Evolutionary conservation across 1,284 basidiomycete species (phyloP).

Genomic region (Malassezia brasiliensis): DNA sequence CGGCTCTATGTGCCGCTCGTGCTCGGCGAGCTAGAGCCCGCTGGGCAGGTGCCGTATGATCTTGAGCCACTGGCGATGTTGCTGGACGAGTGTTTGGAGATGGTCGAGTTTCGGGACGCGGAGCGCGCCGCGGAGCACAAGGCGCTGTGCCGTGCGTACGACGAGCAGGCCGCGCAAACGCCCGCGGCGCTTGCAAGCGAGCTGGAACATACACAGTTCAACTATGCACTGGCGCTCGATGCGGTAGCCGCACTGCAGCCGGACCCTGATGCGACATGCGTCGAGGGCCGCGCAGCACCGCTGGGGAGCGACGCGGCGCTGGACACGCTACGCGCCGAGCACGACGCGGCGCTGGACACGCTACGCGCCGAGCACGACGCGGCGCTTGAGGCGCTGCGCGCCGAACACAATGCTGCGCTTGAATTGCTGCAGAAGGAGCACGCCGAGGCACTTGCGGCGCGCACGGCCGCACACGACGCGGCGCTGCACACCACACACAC

Average conservation of each 20-base stretch:
- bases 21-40: background rate
- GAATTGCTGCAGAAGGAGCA: background rate
- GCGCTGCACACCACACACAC: too few species aligned
- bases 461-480: too few species aligned
- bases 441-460: too few species aligned
- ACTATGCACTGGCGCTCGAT: conserved; percentile 14
- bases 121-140: conserved; percentile 2
- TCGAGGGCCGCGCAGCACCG: background rate
- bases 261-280: conserved; percentile 9
- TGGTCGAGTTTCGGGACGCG: conserved; percentile 9
- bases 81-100: conserved; percentile 11
- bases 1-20: conserved; percentile 5
- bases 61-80: conserved; percentile 3
- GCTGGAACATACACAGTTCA: conserved; percentile 6
- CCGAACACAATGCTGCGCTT: background rate
- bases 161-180: background rate
- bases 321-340: background rate
- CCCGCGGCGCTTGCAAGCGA: background rate
- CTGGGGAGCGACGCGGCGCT: background rate
- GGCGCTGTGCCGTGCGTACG: background rate
- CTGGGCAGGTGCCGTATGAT: background rate
- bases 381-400: background rate
- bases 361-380: background rate
- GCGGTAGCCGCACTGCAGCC: conserved; percentile 5
- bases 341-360: background rate